Evolutionary conservation across 1,284 basidiomycete genomes (phyloP), one percentile per base, ranked within the genome.

Genomic region (Xanthoconium separans): DNA sequence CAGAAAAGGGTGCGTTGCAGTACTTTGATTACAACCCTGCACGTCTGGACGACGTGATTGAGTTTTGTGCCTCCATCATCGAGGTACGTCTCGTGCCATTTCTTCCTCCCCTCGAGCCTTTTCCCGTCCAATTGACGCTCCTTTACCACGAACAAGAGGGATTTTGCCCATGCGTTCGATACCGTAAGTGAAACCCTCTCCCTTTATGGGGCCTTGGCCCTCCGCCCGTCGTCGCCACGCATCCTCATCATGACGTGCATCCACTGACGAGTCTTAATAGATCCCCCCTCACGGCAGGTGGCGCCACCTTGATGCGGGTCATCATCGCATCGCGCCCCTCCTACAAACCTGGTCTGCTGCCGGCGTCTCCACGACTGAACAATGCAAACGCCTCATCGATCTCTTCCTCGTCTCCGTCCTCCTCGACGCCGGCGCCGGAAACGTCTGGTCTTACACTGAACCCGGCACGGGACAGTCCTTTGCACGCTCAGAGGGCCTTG

Each of bases 331-430:
- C 39, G 72, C 77, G 50, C 85, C 84, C 11, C 70, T 87, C 29
- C 76, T 87, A 27, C 66, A 69, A 2, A 73, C 75, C 57, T 90
- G 83, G 89, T 77, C 75, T 36, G 68, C 68, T 36, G 76, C 73
- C 1, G 50, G 77, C 2, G 69, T 82, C 9, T 76, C 82, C 58
- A 62, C 70, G 5, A 81, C 81, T 49, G 91, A 93, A 65, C 80
- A 81, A 42, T 81, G 84, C 48, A 83, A 84, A 50, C 79, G 92
- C 2, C 77, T 94, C 20, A 79, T 98, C 62, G 95, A 98, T 73
- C 81, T 98, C 31, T 96, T 95, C 75, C 79, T 98, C 55, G 92
- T 96, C 18, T 93, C 92, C 6, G 95, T 98, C 6, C 78, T 98
- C 18, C 84, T 98, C 45, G 95, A 98, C 62, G 95, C 95, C 0